A percentile compares a stretch with the other conserved stretches of the same genome.
Conservation (phyloP, 2,329 filamentous ascomycete species). For the Fusarium brachygibbosum region DNA sequence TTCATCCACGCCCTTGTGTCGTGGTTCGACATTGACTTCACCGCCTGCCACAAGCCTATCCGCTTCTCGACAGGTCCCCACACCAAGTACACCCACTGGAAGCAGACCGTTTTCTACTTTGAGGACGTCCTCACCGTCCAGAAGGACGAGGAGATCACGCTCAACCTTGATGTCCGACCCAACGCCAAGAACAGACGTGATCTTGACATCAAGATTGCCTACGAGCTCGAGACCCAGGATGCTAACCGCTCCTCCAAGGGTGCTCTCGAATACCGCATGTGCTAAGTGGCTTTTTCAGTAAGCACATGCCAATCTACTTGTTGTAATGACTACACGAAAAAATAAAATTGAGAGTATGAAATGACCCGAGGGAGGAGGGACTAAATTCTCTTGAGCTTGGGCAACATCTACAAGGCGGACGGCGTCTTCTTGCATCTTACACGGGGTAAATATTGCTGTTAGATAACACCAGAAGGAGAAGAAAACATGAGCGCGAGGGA, state of each 20-base stretch:
- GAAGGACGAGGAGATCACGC: conserved; percentile 82
- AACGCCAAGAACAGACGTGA: conserved; percentile 96
- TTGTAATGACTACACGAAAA: conserved; percentile 48
- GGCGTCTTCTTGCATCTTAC: conserved; percentile 49
- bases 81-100: conserved; percentile 99
- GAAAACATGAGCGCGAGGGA: conserved; percentile 37
- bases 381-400: conserved; percentile 41
- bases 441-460: conserved; percentile 40
- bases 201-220: conserved; percentile 89
- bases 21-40: conserved; percentile 99
- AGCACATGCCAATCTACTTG: conserved; percentile 23
- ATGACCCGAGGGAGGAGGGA: conserved; percentile 12
- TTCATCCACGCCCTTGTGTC: conserved; percentile 96
- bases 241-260: conserved; percentile 76
- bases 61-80: conserved; percentile 97
- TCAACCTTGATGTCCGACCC: conserved; percentile 83
- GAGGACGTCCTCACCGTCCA: conserved; percentile 93
- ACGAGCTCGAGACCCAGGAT: conserved; percentile 84
- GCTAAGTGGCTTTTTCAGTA: conserved; percentile 57
- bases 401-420: conserved; percentile 42
- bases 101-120: conserved; percentile 99
- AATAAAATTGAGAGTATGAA: conserved; percentile 18
- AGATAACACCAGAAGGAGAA: conserved; percentile 38
- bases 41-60: conserved; percentile 97
- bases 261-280: conserved; percentile 84